phyloP scores from a whole-genome alignment of 176 grass and related monocot genomes.

The Elymus sibiricus region DNA sequence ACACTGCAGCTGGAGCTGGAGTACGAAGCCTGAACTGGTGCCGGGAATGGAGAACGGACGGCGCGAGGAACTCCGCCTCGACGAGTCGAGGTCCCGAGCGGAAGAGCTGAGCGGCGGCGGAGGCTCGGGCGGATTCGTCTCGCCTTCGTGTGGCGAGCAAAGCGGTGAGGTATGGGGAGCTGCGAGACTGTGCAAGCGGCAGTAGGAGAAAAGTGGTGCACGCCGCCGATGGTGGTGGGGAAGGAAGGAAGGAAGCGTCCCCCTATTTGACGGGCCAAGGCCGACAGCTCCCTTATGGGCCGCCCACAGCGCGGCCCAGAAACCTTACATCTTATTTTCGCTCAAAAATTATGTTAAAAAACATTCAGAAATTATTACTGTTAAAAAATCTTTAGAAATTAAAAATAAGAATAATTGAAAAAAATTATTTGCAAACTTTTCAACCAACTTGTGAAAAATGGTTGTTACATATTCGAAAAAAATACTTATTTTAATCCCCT shows the following conservation, averaged over 20 bases:
- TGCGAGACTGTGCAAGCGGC: neutral
- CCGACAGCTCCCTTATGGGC: neutral
- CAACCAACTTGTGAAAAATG: neutral
- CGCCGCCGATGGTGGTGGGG: neutral
- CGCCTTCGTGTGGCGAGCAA: neutral
- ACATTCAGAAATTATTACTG: neutral
- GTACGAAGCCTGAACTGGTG: neutral
- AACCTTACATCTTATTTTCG: neutral
- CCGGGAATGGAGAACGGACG: conserved; percentile 17
- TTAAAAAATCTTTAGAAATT: neutral
- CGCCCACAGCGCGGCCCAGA: neutral
- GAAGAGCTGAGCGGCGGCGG: neutral
- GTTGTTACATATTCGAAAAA: neutral
- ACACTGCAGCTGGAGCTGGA: neutral
- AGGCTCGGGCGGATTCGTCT: neutral
- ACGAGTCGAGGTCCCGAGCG: neutral
- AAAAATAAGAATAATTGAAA: too few species aligned
- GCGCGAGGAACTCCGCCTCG: neutral
- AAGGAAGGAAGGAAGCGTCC: neutral
- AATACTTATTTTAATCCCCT: too few species aligned
- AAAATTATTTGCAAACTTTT: neutral
- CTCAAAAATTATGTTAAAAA: neutral
- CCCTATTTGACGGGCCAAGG: neutral
- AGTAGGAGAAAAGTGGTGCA: neutral
- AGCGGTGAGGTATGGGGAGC: conserved; percentile 14